Percentiles rank a stretch among this genome's conserved stretches.
Conservation (phyloP, 768 basidiomycete genomes). For the Xerocomus spinulosus region DNA sequence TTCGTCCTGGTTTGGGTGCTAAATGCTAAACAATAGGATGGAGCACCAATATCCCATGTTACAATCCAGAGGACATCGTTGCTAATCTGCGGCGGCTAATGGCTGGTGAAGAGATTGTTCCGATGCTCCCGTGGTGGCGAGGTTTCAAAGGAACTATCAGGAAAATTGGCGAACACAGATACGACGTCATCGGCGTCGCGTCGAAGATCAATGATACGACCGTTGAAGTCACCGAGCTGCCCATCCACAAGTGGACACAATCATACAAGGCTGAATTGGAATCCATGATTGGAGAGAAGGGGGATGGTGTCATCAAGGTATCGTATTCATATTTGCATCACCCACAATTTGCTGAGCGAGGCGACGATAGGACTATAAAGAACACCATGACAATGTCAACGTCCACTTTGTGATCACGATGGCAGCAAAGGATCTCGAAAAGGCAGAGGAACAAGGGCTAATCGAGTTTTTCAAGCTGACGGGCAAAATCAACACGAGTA, state of each 20-base stretch:
- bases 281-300: slow-evolving; percentile 82
- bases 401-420: slow-evolving; percentile 87
- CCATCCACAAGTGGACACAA: slow-evolving; percentile 93
- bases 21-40: slow-evolving; percentile 54
- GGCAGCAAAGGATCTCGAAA: slow-evolving; percentile 73
- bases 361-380: slow-evolving; percentile 94
- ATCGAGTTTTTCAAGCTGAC: slow-evolving; percentile 89
- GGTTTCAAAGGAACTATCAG: slow-evolving; percentile 90
- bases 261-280: slow-evolving; percentile 91
- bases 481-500: slow-evolving; percentile 78
- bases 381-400: slow-evolving; percentile 89
- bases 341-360: not conserved
- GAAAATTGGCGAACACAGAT: slow-evolving; percentile 77
- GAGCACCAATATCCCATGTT: slow-evolving; percentile 90
- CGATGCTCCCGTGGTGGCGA: slow-evolving; percentile 97
- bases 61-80: slow-evolving; percentile 89
- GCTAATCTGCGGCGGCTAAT: slow-evolving; percentile 83
- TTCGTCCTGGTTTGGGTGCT: not conserved
- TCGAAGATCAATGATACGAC: slow-evolving; percentile 82
- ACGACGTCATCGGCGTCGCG: slow-evolving; percentile 70
- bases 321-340: not conserved
- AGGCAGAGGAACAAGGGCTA: slow-evolving; percentile 86
- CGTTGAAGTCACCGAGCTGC: slow-evolving; percentile 91
- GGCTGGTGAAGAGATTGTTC: slow-evolving; percentile 73
- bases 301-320: slow-evolving; percentile 78